These are phyloP conservation scores for Aspergillus jensenii DNA, from an alignment of 2,329 filamentous ascomycete genomes.

Conservation along the genomic window DNA sequence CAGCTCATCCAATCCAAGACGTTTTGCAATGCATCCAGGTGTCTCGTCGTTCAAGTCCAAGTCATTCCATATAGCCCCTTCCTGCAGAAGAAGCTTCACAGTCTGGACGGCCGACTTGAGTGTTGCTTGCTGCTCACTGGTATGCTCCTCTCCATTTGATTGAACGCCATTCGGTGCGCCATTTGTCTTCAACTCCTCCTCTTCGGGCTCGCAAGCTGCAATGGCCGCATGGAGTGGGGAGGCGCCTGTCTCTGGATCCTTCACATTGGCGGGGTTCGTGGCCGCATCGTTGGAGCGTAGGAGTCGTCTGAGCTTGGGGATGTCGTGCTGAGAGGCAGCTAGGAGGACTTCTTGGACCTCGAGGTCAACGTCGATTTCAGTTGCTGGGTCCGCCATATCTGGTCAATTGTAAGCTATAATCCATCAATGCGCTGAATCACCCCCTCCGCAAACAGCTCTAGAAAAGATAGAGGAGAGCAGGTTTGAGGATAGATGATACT, in stretches of 20 bases:
- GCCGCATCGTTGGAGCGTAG: constrained; percentile 53
- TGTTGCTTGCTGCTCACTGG: constrained; percentile 16
- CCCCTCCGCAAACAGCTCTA: background rate
- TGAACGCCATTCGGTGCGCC: constrained; percentile 23
- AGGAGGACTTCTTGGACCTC: constrained; percentile 62
- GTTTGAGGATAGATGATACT: background rate
- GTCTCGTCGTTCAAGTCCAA: constrained; percentile 84
- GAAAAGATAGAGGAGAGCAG: background rate
- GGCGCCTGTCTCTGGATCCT: constrained; percentile 81
- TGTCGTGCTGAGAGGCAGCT: constrained; percentile 66
- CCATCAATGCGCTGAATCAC: background rate
- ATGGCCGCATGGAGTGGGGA: constrained; percentile 89
- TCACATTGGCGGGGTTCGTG: constrained; percentile 66
- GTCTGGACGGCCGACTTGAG: constrained; percentile 66
- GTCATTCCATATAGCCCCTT: constrained; percentile 97
- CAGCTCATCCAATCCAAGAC: constrained; percentile 66
- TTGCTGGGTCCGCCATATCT: constrained; percentile 27
- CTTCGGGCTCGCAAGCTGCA: constrained; percentile 62
- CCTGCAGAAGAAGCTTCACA: constrained; percentile 74
- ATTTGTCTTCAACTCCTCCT: constrained; percentile 25
- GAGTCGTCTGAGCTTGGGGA: constrained; percentile 66
- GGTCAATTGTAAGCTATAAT: background rate
- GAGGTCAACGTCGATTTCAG: constrained; percentile 37
- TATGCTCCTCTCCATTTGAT: constrained; percentile 8
- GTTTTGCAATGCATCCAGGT: constrained; percentile 78